phyloP scores from a whole-genome alignment of 2,329 filamentous ascomycete species.

The Colletotrichum simmondsii region DNA sequence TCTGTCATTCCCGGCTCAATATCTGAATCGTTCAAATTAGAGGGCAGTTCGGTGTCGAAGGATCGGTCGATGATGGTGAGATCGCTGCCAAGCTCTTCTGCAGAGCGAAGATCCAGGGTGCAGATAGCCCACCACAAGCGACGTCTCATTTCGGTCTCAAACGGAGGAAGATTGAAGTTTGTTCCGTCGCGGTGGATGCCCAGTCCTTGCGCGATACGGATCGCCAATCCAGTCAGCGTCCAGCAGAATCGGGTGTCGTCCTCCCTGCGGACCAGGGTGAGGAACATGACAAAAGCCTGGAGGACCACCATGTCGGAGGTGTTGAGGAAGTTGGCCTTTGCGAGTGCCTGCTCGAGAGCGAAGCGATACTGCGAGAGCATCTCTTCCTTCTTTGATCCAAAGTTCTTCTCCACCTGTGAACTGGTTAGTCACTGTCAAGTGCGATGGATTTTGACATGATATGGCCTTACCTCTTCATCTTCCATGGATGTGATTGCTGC shows the following conservation, averaged over 20 bases:
- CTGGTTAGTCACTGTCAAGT: not conserved
- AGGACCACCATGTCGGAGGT: constrained; percentile 67
- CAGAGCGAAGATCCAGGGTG: constrained; percentile 64
- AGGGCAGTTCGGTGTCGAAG: constrained; percentile 61
- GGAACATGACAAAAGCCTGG: constrained; percentile 68
- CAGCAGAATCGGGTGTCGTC: constrained; percentile 67
- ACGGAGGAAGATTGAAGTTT: constrained; percentile 62
- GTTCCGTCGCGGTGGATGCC: constrained; percentile 69
- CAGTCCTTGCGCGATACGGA: constrained; percentile 69
- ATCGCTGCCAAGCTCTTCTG: constrained; percentile 64
- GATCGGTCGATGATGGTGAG: constrained; percentile 52
- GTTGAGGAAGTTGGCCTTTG: constrained; percentile 67
- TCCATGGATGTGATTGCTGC: constrained; percentile 68
- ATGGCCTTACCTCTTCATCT: constrained; percentile 62
- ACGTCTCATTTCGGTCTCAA: constrained; percentile 69
- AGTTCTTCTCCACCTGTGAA: constrained; percentile 48
- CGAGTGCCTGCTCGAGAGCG: constrained; percentile 66
- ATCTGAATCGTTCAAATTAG: constrained; percentile 62
- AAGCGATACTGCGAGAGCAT: constrained; percentile 60
- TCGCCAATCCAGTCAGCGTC: constrained; percentile 67
- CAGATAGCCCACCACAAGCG: constrained; percentile 72
- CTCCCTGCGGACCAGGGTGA: constrained; percentile 58
- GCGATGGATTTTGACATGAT: not conserved
- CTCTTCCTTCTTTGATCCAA: constrained; percentile 56
- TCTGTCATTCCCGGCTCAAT: constrained; percentile 58